Base-by-base conservation (phyloP, 1,139 yeast genomes). In the Kurtzmaniella quercitrusa region DNA sequence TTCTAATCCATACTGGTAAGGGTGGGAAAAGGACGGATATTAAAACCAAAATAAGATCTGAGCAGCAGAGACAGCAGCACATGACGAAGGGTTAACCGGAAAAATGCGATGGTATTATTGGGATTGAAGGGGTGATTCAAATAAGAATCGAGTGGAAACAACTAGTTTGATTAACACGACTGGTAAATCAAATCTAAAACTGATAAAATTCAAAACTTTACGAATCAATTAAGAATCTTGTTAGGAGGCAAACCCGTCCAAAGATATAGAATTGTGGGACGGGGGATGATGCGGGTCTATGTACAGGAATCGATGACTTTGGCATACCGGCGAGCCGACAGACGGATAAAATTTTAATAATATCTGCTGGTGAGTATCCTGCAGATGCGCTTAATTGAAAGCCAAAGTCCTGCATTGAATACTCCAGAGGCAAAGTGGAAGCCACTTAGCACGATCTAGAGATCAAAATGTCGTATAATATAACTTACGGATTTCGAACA, bases 21-120 rank as follows among this genome's bases (percentile, higher is more conserved):
- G 91, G 89, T 1, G 91, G 89, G 62, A 81, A 74, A 41, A 83
- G 57, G 21, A 83, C 75, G 1, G 87, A 82, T 12, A 83, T 54
- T 0, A 82, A 59, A 20, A 82, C 82, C 35, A 84, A 72, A 9
- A 78, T 56, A 42, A 81, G 68, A 58, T 83, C 85, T 33, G 79
- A 61, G 43, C 61, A 53, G 42, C 68, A 64, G 9, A 54, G 58
- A 52, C 60, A 57, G 18, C 16, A 30, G 34, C 34, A 30, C 34
- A 30, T 30, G 41, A 38, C 38, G n/a, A 16, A 23, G 19, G 28
- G 26, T 21, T 21, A 9, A 20, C 3, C 9, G 15, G 15, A 30
- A 7, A 30, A 30, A n/a, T n/a, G n/a, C n/a, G n/a, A n/a, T n/a
- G n/a, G n/a, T n/a, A n/a, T n/a, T 21, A 21, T 21, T 21, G 23